A percentile compares a stretch with the other conserved stretches of the same genome.
Evolutionary conservation across 2,329 filamentous ascomycete genomes (phyloP).

Genomic region (Botrytis sinoallii): DNA sequence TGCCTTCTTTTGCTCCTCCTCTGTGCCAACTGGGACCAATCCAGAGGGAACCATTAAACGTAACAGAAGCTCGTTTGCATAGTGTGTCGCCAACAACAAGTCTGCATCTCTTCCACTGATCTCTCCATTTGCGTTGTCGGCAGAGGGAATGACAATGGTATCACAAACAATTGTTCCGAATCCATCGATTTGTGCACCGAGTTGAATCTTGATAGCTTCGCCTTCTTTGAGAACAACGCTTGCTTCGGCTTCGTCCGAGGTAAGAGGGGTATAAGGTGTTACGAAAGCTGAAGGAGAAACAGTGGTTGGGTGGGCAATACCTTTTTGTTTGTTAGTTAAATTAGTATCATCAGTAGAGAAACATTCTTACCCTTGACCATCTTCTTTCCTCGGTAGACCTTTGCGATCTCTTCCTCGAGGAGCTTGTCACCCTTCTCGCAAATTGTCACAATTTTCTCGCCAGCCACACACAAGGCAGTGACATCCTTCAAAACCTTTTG

Average conservation of each 20-base stretch:
- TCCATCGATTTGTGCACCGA: conserved; percentile 98
- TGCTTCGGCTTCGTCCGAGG: conserved; percentile 82
- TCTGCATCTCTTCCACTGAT: conserved; percentile 79
- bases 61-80: conserved; percentile 91
- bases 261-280: conserved; percentile 93
- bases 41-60: conserved; percentile 91
- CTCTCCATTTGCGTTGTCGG: conserved; percentile 58
- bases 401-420: conserved; percentile 85
- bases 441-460: conserved; percentile 88
- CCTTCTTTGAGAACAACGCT: conserved; percentile 73
- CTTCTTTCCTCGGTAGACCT: conserved; percentile 99
- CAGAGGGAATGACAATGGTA: conserved; percentile 70
- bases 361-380: conserved; percentile 70
- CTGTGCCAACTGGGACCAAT: conserved; percentile 73
- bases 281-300: conserved; percentile 92
- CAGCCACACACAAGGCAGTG: conserved; percentile 68
- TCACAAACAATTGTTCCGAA: conserved; percentile 96
- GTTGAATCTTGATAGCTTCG: conserved; percentile 94
- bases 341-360: conserved; percentile 31
- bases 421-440: conserved; percentile 96
- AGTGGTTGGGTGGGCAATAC: conserved; percentile 90
- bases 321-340: conserved; percentile 45
- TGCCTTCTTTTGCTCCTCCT: conserved; percentile 95
- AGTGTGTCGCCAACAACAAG: conserved; percentile 85
- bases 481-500: conserved; percentile 93